phyloP scores from a whole-genome alignment of 2,329 filamentous ascomycete genomes.

The Scytalidium sp. region DNA sequence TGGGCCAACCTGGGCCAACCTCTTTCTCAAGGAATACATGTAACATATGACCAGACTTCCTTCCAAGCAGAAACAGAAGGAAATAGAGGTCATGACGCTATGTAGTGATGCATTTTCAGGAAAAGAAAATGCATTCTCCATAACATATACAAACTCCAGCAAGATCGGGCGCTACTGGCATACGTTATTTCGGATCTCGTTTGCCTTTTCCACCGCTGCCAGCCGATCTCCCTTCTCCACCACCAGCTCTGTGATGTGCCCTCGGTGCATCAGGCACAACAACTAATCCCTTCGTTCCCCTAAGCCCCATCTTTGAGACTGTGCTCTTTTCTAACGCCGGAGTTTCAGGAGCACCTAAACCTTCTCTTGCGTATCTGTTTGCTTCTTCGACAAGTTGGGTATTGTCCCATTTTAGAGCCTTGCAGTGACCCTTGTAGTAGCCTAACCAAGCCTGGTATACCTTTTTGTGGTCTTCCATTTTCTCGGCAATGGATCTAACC shows the following conservation, averaged over 20 bases:
- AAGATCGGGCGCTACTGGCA: no score
- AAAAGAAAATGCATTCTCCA: no score
- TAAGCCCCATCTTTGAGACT: constrained; percentile 56
- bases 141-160: no score
- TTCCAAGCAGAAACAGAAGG: no score
- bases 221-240: constrained; percentile 20
- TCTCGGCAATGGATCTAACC: constrained; percentile 35
- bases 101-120: no score
- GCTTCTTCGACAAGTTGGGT: constrained; percentile 43
- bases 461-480: constrained; percentile 42
- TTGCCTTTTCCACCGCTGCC: constrained; percentile 14
- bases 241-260: constrained; percentile 14
- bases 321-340: constrained; percentile 45
- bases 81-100: no score
- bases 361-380: constrained; percentile 47
- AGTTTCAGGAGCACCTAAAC: constrained; percentile 43
- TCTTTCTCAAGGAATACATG: no score
- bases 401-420: constrained; percentile 33
- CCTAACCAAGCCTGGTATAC: constrained; percentile 57
- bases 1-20: no score
- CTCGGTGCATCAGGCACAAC: constrained; percentile 40
- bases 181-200: neutral
- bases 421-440: constrained; percentile 48
- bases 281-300: constrained; percentile 46
- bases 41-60: no score